Conservation (phyloP, 2,329 filamentous ascomycete genomes). For the Venturia nashicola region DNA sequence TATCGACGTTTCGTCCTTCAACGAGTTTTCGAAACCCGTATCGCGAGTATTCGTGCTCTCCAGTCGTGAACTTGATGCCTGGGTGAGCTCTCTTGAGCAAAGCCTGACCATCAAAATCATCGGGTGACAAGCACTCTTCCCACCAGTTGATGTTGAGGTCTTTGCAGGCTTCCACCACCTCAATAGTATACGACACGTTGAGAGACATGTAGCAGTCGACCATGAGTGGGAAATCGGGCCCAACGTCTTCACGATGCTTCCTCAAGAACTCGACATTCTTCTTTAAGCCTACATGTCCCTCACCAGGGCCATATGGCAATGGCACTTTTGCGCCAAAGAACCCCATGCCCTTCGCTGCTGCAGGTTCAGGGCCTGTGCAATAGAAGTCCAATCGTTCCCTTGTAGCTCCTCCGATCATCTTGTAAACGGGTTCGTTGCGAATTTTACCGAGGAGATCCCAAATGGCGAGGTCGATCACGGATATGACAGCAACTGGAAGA, state of each 20-base stretch:
- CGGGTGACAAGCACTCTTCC: conserved; percentile 81
- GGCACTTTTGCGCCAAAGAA: conserved; percentile 89
- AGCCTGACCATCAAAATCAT: conserved; percentile 84
- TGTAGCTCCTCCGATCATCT: conserved; percentile 84
- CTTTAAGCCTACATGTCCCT: conserved; percentile 66
- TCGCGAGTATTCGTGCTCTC: conserved; percentile 88
- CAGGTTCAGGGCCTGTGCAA: conserved; percentile 81
- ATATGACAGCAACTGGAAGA: conserved; percentile 79
- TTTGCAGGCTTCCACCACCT: conserved; percentile 72
- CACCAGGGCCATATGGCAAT: conserved; percentile 78
- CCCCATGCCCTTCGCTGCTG: conserved; percentile 69
- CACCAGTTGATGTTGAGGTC: conserved; percentile 49
- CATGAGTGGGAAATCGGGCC: conserved; percentile 83
- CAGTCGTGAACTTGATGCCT: conserved; percentile 84
- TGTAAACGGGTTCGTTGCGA: conserved; percentile 85
- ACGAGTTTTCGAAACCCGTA: conserved; percentile 93
- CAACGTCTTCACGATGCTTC: conserved; percentile 72
- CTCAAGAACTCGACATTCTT: conserved; percentile 87
- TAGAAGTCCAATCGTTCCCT: conserved; percentile 71
- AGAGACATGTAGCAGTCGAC: conserved; percentile 97
- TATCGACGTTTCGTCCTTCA: conserved; percentile 82
- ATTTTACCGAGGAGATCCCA: conserved; percentile 92
- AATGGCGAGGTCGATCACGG: conserved; percentile 81
- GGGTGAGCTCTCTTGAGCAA: conserved; percentile 86
- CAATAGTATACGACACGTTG: conserved; percentile 85